phyloP scores from a whole-genome alignment of 805 yeast genomes.

The Helenozyma baotianmanensis region DNA sequence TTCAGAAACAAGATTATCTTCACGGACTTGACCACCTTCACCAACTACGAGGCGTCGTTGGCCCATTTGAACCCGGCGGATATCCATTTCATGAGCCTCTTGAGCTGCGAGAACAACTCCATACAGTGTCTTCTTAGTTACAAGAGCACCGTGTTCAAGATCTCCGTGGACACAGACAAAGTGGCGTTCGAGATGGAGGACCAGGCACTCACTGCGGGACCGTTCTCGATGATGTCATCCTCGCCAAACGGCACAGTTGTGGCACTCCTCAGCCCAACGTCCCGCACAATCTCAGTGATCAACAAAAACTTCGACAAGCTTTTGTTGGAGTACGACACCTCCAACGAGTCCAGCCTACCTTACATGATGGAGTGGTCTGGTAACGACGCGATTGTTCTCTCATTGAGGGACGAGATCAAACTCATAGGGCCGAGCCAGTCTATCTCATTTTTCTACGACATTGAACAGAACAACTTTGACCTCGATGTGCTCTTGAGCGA shows the following conservation, averaged over 20 bases:
- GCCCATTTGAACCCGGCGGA: constrained; percentile 16
- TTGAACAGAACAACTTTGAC: constrained; percentile 27
- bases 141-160: constrained; percentile 22
- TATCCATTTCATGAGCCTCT: constrained; percentile 20
- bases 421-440: constrained; percentile 68
- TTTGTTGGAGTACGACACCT: constrained; percentile 41
- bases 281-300: constrained; percentile 45
- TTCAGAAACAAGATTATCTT: constrained; percentile 30
- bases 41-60: constrained; percentile 35
- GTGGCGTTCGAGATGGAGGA: constrained; percentile 27
- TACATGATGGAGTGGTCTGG: constrained; percentile 75
- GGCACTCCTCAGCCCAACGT: constrained; percentile 38
- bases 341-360: constrained; percentile 37
- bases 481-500: constrained; percentile 19
- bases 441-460: constrained; percentile 49
- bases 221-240: constrained; percentile 36
- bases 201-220: constrained; percentile 44
- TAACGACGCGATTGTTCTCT: constrained; percentile 68
- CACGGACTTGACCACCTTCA: constrained; percentile 35
- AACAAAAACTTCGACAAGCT: constrained; percentile 43
- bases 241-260: constrained; percentile 58
- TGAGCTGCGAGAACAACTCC: constrained; percentile 9
- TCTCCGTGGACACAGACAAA: constrained; percentile 21
- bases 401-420: constrained; percentile 60
- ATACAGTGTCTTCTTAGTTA: constrained; percentile 23